These are phyloP conservation scores for Bromus sterilis DNA, from an alignment of 176 grass and related monocot genomes.

Conservation along the genomic window DNA sequence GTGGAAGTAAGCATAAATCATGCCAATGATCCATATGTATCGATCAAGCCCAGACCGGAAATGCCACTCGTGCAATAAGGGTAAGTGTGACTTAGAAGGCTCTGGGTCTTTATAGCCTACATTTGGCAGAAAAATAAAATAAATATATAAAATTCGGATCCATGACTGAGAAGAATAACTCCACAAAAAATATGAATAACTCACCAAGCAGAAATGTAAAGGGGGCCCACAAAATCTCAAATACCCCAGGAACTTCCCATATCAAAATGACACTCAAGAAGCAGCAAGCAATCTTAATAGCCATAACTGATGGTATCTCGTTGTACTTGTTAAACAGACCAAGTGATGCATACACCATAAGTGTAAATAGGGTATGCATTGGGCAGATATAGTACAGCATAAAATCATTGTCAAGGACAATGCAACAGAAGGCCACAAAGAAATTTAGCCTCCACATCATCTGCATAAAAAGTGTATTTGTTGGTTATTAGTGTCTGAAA, in stretches of 20 bases:
- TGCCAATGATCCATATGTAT: slow-evolving; percentile 98
- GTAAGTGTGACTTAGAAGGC: slow-evolving; percentile 64
- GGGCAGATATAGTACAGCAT: slow-evolving; percentile 90
- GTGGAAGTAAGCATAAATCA: slow-evolving; percentile 99
- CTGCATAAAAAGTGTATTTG: slow-evolving; percentile 30
- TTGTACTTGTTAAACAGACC: slow-evolving; percentile 94
- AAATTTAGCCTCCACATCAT: slow-evolving; percentile 94
- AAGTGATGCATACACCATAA: slow-evolving; percentile 96
- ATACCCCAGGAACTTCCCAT: slow-evolving; percentile 91
- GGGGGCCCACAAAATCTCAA: slow-evolving; percentile 77
- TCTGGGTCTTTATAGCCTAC: slow-evolving; percentile 88
- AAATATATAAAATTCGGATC: not conserved
- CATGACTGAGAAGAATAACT: slow-evolving; percentile 1
- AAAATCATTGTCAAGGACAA: slow-evolving; percentile 79
- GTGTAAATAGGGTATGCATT: slow-evolving; percentile 75
- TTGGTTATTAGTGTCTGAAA: not conserved
- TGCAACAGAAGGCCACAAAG: slow-evolving; percentile 74
- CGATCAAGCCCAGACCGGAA: slow-evolving; percentile 96
- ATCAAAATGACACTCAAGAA: slow-evolving; percentile 85
- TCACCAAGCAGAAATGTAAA: slow-evolving; percentile 80
- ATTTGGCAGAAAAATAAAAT: not conserved
- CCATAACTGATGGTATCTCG: slow-evolving; percentile 76
- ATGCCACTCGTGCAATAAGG: slow-evolving; percentile 86
- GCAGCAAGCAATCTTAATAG: slow-evolving; percentile 69
- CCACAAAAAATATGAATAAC: slow-evolving; percentile 4